Conservation (phyloP, 2,329 filamentous ascomycete genomes). For the Fusarium foetens region DNA sequence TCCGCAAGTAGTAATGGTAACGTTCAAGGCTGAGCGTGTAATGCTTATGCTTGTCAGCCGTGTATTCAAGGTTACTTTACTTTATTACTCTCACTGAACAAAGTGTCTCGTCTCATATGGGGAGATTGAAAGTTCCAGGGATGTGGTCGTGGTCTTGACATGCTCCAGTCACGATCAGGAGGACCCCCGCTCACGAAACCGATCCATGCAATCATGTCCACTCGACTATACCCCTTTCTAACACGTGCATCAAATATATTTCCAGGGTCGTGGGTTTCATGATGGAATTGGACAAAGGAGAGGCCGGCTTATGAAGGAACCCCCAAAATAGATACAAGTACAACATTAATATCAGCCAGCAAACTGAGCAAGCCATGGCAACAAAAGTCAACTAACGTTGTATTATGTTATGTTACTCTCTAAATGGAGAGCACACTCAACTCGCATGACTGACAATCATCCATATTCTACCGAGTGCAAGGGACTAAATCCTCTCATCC, state of each 20-base stretch:
- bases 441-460: background rate
- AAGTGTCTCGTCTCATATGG: conserved; percentile 1
- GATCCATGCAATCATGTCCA: conserved; percentile 30
- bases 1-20: background rate
- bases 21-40: conserved; percentile 10
- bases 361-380: background rate
- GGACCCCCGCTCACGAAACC: conserved; percentile 33
- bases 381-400: background rate
- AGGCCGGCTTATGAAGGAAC: conserved; percentile 5
- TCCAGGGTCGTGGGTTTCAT: conserved; percentile 40
- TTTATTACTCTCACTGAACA: background rate
- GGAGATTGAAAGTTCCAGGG: conserved; percentile 39
- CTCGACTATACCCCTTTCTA: conserved; percentile 31
- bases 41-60: background rate
- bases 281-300: conserved; percentile 25
- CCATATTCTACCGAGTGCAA: conserved; percentile 11
- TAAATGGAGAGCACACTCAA: background rate
- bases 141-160: conserved; percentile 39
- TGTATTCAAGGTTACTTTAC: background rate
- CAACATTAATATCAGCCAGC: background rate
- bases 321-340: conserved; percentile 17
- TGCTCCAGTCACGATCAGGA: conserved; percentile 31
- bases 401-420: background rate
- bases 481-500: conserved; percentile 21
- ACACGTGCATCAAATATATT: conserved; percentile 33